Percentiles rank a stretch among this genome's conserved stretches.
phyloP scores from a whole-genome alignment of 192 early-diverging fungal genomes.

The Podochytrium sp. region DNA sequence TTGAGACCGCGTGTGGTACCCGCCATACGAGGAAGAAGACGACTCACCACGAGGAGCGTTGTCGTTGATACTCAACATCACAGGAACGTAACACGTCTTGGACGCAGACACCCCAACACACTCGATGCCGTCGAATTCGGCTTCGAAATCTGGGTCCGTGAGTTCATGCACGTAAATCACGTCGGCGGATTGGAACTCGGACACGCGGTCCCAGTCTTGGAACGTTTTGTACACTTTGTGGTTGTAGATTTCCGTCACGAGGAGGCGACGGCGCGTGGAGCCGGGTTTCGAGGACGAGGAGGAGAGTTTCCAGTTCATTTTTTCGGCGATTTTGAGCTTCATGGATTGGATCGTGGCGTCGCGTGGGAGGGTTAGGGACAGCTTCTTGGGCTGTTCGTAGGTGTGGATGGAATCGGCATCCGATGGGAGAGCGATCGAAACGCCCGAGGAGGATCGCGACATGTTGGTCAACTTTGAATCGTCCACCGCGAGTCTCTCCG shows the following conservation, averaged over 20 bases:
- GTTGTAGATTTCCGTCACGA: constrained; percentile 57
- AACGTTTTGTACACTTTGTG: constrained; percentile 62
- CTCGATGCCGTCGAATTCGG: constrained; percentile 22
- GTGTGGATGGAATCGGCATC: background rate
- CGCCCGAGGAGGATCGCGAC: constrained; percentile 3
- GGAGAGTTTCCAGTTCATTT: constrained; percentile 45
- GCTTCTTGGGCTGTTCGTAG: constrained; percentile 7
- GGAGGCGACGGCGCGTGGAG: constrained; percentile 15
- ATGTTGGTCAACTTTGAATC: background rate
- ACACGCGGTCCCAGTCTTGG: constrained; percentile 51
- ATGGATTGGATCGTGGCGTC: constrained; percentile 66
- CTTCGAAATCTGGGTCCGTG: constrained; percentile 22
- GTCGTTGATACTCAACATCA: constrained; percentile 6
- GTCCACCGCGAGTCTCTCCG: background rate
- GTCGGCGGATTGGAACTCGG: constrained; percentile 41
- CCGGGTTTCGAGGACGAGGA: background rate
- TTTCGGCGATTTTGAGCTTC: constrained; percentile 62
- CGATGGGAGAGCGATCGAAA: background rate
- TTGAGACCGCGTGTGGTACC: background rate
- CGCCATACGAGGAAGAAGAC: background rate
- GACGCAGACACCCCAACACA: background rate
- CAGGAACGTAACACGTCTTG: constrained; percentile 20
- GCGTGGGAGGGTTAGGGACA: constrained; percentile 54
- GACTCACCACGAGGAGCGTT: background rate
- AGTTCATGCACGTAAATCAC: constrained; percentile 41